Evolutionary conservation across 805 yeast genomes (phyloP).

Genomic region (Sugiyamaella floridensis): DNA sequence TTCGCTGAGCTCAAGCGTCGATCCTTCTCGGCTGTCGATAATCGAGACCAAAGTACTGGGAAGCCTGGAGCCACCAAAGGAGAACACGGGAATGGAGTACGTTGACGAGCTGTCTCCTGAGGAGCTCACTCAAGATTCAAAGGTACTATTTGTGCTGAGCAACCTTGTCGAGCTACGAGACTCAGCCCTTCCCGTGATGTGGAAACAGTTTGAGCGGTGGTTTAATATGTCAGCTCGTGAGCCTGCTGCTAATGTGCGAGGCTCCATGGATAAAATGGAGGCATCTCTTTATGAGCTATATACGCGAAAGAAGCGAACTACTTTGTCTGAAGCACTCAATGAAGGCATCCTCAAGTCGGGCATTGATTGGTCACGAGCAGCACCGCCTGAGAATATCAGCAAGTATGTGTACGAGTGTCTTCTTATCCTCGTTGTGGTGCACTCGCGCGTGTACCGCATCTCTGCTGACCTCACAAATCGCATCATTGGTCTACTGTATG

Average conservation of each 20-base stretch:
- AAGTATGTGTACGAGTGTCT: conserved; percentile 43
- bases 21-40: background rate
- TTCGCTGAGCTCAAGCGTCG: conserved; percentile 19
- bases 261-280: conserved; percentile 43
- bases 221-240: conserved; percentile 43
- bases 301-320: conserved; percentile 41
- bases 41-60: background rate
- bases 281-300: conserved; percentile 48
- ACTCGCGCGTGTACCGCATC: conserved; percentile 44
- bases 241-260: conserved; percentile 39
- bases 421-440: conserved; percentile 44
- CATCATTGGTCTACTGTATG: conserved; percentile 42
- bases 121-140: conserved; percentile 43
- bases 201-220: conserved; percentile 43
- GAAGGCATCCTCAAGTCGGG: conserved; percentile 33
- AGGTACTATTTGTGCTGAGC: conserved; percentile 46
- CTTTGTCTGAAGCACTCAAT: conserved; percentile 35
- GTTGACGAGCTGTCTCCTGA: conserved; percentile 35
- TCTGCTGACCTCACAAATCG: conserved; percentile 41
- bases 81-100: conserved; percentile 9
- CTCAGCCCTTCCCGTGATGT: conserved; percentile 41
- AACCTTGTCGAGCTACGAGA: conserved; percentile 46
- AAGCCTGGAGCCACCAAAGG: conserved; percentile 27
- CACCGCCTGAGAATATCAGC: conserved; percentile 28
- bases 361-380: conserved; percentile 38